phyloP scores from a whole-genome alignment of 208 protist species.

The Wallacemonas sp. region DNA sequence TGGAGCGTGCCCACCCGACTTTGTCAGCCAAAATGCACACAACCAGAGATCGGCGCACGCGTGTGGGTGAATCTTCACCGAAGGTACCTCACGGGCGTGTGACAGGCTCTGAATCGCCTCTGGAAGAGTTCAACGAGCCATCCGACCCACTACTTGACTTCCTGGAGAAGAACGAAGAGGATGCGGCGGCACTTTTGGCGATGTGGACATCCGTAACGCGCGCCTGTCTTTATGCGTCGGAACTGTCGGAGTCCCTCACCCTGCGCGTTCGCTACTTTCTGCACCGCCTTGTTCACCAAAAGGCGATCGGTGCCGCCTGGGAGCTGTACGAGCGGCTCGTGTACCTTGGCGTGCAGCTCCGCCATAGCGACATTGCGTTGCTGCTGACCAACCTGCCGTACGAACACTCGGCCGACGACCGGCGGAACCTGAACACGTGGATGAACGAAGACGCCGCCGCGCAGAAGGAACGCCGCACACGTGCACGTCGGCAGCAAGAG shows the following conservation, averaged over 20 bases:
- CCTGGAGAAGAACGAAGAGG: constrained; percentile 65
- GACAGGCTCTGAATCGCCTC: too few relatives aligned
- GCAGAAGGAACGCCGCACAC: constrained; percentile 16
- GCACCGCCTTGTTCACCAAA: constrained; percentile 61
- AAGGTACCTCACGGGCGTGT: too few relatives aligned
- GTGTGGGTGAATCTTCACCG: neutral
- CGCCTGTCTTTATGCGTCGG: constrained; percentile 72
- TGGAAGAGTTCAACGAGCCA: neutral
- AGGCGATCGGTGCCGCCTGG: constrained; percentile 60
- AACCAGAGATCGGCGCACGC: too few relatives aligned
- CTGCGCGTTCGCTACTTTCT: constrained; percentile 69
- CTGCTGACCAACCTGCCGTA: constrained; percentile 77
- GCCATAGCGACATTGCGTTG: constrained; percentile 60
- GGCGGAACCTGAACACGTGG: constrained; percentile 14
- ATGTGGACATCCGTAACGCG: constrained; percentile 82
- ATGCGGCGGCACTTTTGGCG: constrained; percentile 66
- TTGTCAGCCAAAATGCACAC: too few relatives aligned
- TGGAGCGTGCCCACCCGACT: neutral
- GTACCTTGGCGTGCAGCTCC: constrained; percentile 66
- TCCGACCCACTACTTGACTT: constrained; percentile 64
- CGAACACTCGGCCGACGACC: constrained; percentile 37
- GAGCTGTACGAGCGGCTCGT: constrained; percentile 69
- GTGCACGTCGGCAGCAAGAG: neutral
- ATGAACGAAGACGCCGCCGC: constrained; percentile 15
- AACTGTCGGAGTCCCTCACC: constrained; percentile 61